These are phyloP conservation scores for Hypoxylon rubiginosum DNA, from an alignment of 2,329 filamentous ascomycete genomes.

Conservation along the genomic window DNA sequence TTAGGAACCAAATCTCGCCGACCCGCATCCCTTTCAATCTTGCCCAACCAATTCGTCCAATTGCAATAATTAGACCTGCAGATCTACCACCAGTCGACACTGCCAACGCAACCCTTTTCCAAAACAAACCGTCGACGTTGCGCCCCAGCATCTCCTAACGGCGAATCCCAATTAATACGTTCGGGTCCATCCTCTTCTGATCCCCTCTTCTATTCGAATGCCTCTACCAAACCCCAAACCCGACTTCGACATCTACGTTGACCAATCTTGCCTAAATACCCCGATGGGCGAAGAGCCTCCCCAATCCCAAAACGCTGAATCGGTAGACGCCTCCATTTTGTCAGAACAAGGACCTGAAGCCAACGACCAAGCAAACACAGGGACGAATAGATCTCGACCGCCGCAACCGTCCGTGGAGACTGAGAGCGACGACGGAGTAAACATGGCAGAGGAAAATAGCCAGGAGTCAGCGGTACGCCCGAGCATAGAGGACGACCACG, in stretches of 20 bases:
- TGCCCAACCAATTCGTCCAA: conserved; percentile 33
- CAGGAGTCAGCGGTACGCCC: conserved; percentile 33
- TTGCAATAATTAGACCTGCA: conserved; percentile 30
- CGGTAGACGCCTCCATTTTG: conserved; percentile 12
- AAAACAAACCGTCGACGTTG: conserved; percentile 23
- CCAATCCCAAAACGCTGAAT: conserved; percentile 37
- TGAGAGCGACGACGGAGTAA: conserved; percentile 6
- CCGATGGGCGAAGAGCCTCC: conserved; percentile 56
- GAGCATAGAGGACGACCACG: conserved; percentile 44
- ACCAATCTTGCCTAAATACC: conserved; percentile 59
- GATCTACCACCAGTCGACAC: conserved; percentile 10
- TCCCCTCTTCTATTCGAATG: conserved; percentile 37
- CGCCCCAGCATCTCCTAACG: background rate
- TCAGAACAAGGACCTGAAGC: conserved; percentile 9
- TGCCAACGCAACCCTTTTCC: conserved; percentile 23
- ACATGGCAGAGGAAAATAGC: conserved; percentile 16
- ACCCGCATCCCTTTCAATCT: conserved; percentile 33
- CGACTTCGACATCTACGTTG: conserved; percentile 64
- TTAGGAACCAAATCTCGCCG: conserved; percentile 15
- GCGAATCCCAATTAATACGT: conserved; percentile 10
- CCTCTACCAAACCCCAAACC: conserved; percentile 51
- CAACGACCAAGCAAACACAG: background rate
- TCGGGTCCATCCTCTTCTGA: background rate
- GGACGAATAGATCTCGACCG: background rate
- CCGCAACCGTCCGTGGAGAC: conserved; percentile 9